Base-by-base conservation (phyloP, 495 filamentous ascomycete species). In the Lasiosphaeria miniovina region DNA sequence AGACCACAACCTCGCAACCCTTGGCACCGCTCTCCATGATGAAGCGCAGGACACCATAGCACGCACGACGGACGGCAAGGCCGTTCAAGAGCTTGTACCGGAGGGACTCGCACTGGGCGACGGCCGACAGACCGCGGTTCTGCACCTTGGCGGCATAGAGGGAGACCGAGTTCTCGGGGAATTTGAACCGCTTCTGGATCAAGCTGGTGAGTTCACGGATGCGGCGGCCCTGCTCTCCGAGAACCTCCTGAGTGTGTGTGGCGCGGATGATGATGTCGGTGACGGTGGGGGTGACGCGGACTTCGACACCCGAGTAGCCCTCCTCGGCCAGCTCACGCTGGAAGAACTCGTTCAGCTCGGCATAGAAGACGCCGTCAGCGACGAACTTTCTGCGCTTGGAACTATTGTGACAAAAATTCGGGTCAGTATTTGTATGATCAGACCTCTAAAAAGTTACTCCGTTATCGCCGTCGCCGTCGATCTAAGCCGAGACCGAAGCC, bases 291-390 rank as follows among this genome's bases (percentile, higher is more conserved):
- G 94, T 98, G 70, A 98, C 94, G 83, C 94, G 93, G 80, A 98
- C 95, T 83, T 98, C 95, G 74, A 98, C 94, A 74, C 94, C 94
- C 38, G 95, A 98, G 84, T 98, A 98, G 67, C 94, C 94, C 85
- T 98, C 95, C 86, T 98, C 93, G 76, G 93, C 93, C 75, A 98
- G 84, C 83, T 98, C 94, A 77, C 95, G 93, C 85, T 97, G 95
- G 91, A 98, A 98, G 90, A 98, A 98, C 84, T 98, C 94, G 88
- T 98, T 98, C 79, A 98, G 82, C 82, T 98, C 94, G 82, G 95
- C 95, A 80, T 97, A 98, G 90, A 98, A 98, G 77, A 98, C 95
- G 83, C 94, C 95, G 80, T 98, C 95, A 74, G 95, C 95, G 79
- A 98, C 93, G 86, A 98, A 98, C 90, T 98, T 98, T 82, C 94